phyloP scores from a whole-genome alignment of 2,329 filamentous ascomycete genomes.

The Aplosporella prunicola region DNA sequence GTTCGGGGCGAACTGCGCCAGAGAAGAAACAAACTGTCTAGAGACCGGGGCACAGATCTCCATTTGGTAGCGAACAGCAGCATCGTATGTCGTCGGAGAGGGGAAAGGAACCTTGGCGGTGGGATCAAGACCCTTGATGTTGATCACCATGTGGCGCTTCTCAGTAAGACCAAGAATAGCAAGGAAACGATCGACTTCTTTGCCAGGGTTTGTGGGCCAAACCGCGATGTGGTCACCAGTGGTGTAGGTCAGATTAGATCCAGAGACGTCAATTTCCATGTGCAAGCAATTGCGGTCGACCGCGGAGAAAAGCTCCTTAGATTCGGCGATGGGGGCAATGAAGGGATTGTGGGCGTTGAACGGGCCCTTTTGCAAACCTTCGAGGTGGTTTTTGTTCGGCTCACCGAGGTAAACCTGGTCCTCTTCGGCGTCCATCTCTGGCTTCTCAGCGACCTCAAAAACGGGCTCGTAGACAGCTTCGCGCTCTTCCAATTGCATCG shows the following conservation, averaged over 20 bases:
- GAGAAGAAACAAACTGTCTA: constrained; percentile 81
- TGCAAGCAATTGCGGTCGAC: constrained; percentile 93
- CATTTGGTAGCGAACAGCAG: constrained; percentile 88
- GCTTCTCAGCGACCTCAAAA: constrained; percentile 70
- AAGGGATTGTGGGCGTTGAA: constrained; percentile 96
- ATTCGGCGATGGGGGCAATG: constrained; percentile 86
- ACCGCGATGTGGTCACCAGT: constrained; percentile 96
- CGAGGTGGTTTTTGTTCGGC: constrained; percentile 90
- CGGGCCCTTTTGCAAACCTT: constrained; percentile 72
- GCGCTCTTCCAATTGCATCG: constrained; percentile 86
- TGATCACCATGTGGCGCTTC: constrained; percentile 75
- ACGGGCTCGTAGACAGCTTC: constrained; percentile 93
- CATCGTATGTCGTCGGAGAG: constrained; percentile 91
- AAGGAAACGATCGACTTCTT: constrained; percentile 84
- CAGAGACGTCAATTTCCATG: constrained; percentile 85
- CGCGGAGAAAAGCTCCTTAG: constrained; percentile 80
- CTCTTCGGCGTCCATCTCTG: constrained; percentile 63
- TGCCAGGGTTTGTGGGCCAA: constrained; percentile 92
- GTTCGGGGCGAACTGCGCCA: constrained; percentile 82
- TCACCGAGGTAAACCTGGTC: constrained; percentile 87
- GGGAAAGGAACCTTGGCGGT: constrained; percentile 98
- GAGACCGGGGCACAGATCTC: constrained; percentile 94
- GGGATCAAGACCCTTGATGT: constrained; percentile 82
- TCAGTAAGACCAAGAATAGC: constrained; percentile 63
- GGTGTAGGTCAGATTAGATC: constrained; percentile 83